phyloP scores from a whole-genome alignment of 129 eudicot species.

The Flaveria linearis region DNA sequence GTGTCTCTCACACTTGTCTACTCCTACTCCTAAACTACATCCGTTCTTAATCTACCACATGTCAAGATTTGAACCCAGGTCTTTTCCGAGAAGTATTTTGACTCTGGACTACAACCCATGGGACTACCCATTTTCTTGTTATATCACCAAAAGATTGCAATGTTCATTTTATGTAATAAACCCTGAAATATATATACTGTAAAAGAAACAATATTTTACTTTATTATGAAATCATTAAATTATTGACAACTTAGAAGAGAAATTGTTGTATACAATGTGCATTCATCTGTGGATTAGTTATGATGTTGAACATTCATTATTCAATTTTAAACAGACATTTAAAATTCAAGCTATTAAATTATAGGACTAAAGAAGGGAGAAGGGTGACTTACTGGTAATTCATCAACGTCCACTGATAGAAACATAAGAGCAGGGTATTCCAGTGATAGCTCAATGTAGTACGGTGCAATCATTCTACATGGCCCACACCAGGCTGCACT shows the following conservation, averaged over 20 bases:
- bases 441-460: slow-evolving; percentile 63
- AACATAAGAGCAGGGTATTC: slow-evolving; percentile 56
- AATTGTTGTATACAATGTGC: background rate
- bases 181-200: background rate
- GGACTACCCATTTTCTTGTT: too few relatives aligned
- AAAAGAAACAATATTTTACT: background rate
- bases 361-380: too few relatives aligned
- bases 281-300: background rate
- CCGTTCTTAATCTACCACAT: too few relatives aligned
- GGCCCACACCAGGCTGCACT: slow-evolving; percentile 94
- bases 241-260: background rate
- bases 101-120: too few relatives aligned
- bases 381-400: slow-evolving; percentile 50
- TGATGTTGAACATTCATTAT: background rate
- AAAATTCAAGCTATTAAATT: too few relatives aligned
- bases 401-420: slow-evolving; percentile 67
- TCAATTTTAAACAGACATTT: background rate
- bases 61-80: too few relatives aligned
- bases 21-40: too few relatives aligned
- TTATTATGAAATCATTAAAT: background rate
- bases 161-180: background rate
- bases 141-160: too few relatives aligned
- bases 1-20: too few relatives aligned
- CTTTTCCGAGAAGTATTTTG: too few relatives aligned
- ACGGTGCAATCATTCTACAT: slow-evolving; percentile 69